A percentile compares a stretch with the other conserved stretches of the same genome.
phyloP scores from a whole-genome alignment of 1,284 basidiomycete species.

The Irpex rosettiformis region DNA sequence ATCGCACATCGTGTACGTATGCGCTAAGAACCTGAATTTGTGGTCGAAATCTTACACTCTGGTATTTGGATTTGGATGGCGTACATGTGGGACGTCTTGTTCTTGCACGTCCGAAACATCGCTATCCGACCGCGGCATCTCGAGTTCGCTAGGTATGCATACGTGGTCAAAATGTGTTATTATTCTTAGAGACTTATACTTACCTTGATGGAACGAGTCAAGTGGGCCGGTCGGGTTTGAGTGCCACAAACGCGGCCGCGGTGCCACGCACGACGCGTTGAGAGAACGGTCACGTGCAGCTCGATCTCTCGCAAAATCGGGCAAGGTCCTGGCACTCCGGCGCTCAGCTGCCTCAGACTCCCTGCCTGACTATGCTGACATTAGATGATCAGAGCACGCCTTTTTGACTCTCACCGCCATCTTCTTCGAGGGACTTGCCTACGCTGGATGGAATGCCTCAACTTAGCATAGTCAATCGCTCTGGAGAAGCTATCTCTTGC shows the following conservation, averaged over 20 bases:
- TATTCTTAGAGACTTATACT: no score
- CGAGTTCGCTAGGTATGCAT: not conserved
- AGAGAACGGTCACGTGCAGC: not conserved
- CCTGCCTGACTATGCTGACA: not conserved
- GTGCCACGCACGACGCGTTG: no score
- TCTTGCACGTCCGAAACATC: not conserved
- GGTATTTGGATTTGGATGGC: no score
- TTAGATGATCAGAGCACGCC: not conserved
- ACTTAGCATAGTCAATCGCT: conserved; percentile 20
- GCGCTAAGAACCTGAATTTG: conserved; percentile 64
- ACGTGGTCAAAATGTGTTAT: not conserved
- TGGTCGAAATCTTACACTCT: not conserved
- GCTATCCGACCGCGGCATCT: not conserved
- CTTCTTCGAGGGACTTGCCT: not conserved
- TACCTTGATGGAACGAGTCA: no score
- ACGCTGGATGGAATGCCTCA: conserved; percentile 15
- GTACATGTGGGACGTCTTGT: not conserved
- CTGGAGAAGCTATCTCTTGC: conserved; percentile 14
- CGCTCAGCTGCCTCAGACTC: not conserved
- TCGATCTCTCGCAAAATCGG: not conserved
- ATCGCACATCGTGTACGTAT: conserved; percentile 75
- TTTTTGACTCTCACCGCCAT: not conserved
- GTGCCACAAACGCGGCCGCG: no score
- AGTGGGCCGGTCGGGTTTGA: no score
- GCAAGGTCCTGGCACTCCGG: not conserved